Base-by-base conservation (phyloP, 2,329 filamentous ascomycete species). In the Xylaria sp. region DNA sequence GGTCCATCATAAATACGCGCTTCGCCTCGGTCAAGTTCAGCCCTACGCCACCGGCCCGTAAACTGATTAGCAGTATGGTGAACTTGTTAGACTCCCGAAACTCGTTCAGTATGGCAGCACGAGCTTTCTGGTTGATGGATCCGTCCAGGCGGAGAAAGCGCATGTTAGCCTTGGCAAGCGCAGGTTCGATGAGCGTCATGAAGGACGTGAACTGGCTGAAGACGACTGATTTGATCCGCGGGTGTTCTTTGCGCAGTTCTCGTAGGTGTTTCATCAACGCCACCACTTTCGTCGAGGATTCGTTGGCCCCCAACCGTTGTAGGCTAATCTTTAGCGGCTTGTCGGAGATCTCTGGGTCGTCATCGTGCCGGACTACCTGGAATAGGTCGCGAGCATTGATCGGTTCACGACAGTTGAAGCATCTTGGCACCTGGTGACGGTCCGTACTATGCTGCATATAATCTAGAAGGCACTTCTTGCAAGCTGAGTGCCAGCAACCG, bases 151-250 rank as follows among this genome's bases (percentile, higher is more conserved):
- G 90, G n/a, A 97, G 78, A 67, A 88, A 90, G 0, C 81, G 79
- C 66, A 99, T 90, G 38, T 88, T 87, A 13, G 86, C 85, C 39
- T 85, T 82, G 1, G 76, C 70, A 2, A 99, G 82, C 0, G 91
- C 90, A 0, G 91, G 90, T 61, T 92, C 88, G 59, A 99, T 95
- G 11, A 99, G 84, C 60, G 92, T 87, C 63, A 99, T 84, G 71
- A 97, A 99, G 0, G 92, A 95, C 0, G 94, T 99, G 72, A 99
- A 99, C 72, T 99, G 94, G 52, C 90, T 94, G 74, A 99, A 99
- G 26, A 99, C 87, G 19, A 97, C 92, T 1, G 90, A 91, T 73
- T 97, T 97, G 44, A 88, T 89, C 4, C 72, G 78, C 0, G 87
- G 83, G n/a, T 88, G 77, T 45, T 84, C 79, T 51, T 78, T 81